Conservation (phyloP, 1,139 yeast genomes). For the Williopsis jadinii region DNA sequence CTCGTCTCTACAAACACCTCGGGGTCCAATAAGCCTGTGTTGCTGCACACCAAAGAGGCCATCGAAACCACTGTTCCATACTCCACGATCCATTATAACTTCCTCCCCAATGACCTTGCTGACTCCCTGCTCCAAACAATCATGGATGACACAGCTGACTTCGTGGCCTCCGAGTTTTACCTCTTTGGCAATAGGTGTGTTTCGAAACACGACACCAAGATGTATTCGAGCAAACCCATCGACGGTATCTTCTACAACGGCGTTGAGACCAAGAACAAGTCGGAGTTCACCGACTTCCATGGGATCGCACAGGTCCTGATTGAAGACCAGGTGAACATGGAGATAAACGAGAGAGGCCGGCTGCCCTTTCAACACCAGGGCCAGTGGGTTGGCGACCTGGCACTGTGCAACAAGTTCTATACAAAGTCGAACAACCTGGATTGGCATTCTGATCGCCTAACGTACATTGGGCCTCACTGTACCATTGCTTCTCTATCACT, state of each 20-base stretch:
- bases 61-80: conserved; percentile 38
- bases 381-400: conserved; percentile 45
- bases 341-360: conserved; percentile 24
- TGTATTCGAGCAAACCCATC: conserved; percentile 17
- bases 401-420: conserved; percentile 51
- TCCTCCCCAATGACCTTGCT: conserved; percentile 45
- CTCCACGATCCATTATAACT: conserved; percentile 42
- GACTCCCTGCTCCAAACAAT: conserved; percentile 35
- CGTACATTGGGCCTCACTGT: conserved; percentile 65
- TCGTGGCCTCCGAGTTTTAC: conserved; percentile 40
- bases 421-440: conserved; percentile 46
- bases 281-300: conserved; percentile 34
- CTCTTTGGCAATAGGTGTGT: conserved; percentile 53
- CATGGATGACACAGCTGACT: conserved; percentile 32
- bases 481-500: conserved; percentile 57
- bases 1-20: conserved; percentile 12
- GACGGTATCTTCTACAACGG: conserved; percentile 35
- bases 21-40: conserved; percentile 20
- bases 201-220: conserved; percentile 43
- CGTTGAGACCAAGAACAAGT: conserved; percentile 17
- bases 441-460: conserved; percentile 68
- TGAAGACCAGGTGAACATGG: conserved; percentile 36
- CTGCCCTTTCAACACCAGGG: conserved; percentile 28
- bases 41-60: conserved; percentile 33
- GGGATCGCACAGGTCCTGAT: conserved; percentile 33